Conservation (phyloP, 805 yeast species). For the Aciculoconidium aculeatum region DNA sequence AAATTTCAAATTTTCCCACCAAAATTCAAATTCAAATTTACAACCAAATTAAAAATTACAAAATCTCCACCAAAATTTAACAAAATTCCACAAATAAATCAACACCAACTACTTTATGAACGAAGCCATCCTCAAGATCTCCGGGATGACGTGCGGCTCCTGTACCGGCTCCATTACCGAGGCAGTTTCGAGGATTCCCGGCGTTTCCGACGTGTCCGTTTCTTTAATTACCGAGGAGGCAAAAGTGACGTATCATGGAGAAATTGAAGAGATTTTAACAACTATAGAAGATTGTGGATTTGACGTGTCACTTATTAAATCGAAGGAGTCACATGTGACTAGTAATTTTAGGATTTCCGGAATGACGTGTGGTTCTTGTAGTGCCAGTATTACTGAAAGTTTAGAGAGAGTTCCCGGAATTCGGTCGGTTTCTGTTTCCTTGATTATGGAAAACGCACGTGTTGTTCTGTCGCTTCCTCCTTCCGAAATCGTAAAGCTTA, state of each 20-base stretch:
- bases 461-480: no score
- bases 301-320: constrained; percentile 28
- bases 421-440: constrained; percentile 52
- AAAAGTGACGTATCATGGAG: constrained; percentile 13
- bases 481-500: constrained; percentile 44
- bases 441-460: constrained; percentile 75
- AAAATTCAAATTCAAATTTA: not conserved
- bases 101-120: no score
- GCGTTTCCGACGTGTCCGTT: constrained; percentile 14
- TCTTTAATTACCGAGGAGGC: constrained; percentile 26
- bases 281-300: constrained; percentile 51
- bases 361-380: constrained; percentile 91
- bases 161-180: constrained; percentile 20
- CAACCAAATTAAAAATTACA: constrained; percentile 1
- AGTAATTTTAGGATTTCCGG: constrained; percentile 42
- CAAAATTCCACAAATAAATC: no score
- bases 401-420: constrained; percentile 49
- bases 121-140: constrained; percentile 8
- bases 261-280: constrained; percentile 4
- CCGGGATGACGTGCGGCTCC: constrained; percentile 25
- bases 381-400: constrained; percentile 57
- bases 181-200: constrained; percentile 11
- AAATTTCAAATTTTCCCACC: not conserved
- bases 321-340: constrained; percentile 3
- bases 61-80: not conserved